These are phyloP conservation scores for Chlorociboria aeruginascens DNA, from an alignment of 495 filamentous ascomycete species.

Conservation along the genomic window DNA sequence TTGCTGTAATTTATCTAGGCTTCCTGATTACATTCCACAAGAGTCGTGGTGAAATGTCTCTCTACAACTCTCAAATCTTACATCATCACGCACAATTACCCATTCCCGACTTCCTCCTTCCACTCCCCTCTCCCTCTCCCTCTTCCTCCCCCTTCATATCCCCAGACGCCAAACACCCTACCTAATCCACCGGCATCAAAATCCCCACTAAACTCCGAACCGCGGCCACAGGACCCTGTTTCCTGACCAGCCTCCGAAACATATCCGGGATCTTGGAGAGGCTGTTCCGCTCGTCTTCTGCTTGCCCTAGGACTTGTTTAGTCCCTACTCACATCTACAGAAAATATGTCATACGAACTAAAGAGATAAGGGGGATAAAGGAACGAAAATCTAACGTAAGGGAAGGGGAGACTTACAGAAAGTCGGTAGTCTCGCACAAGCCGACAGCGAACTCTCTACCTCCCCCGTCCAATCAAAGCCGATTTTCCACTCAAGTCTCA, in stretches of 20 bases:
- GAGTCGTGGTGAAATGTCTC: too few relatives aligned
- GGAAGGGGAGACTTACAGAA: slow-evolving; percentile 33
- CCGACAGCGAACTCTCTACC: slow-evolving; percentile 37
- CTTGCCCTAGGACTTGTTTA: slow-evolving; percentile 31
- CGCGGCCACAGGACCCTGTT: slow-evolving; percentile 37
- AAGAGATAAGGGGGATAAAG: neutral
- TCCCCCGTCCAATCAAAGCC: slow-evolving; percentile 54
- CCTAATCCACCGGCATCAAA: slow-evolving; percentile 16
- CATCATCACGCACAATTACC: too few relatives aligned
- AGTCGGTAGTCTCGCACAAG: slow-evolving; percentile 32
- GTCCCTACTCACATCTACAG: slow-evolving; percentile 5
- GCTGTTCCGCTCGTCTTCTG: slow-evolving; percentile 32
- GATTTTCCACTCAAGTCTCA: slow-evolving; percentile 43
- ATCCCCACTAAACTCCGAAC: slow-evolving; percentile 40
- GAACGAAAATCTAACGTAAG: too few relatives aligned
- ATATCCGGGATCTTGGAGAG: slow-evolving; percentile 36
- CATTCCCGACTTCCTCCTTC: too few relatives aligned
- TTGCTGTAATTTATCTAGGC: neutral
- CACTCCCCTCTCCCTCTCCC: too few relatives aligned
- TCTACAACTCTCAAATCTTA: too few relatives aligned
- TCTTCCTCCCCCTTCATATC: too few relatives aligned
- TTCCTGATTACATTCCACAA: neutral
- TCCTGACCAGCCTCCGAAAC: slow-evolving; percentile 39
- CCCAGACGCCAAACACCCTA: too few relatives aligned
- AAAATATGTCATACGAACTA: neutral